Evolutionary conservation across 495 filamentous ascomycete species (phyloP).

Genomic region (Daldinia childiae): DNA sequence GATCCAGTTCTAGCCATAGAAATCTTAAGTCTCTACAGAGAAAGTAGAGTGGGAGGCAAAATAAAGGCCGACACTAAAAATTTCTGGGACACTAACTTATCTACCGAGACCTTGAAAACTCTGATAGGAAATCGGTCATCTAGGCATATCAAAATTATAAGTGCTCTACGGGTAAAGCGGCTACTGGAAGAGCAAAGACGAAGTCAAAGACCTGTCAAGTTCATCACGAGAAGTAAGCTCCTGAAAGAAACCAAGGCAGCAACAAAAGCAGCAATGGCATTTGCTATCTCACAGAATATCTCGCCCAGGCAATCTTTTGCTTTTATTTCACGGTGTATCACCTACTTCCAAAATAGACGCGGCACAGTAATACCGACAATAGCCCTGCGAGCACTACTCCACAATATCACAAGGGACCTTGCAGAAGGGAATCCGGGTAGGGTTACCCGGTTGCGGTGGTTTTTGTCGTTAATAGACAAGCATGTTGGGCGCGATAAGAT

Average conservation of each 20-base stretch:
- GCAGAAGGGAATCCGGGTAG: constrained; percentile 46
- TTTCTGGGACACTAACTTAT: constrained; percentile 30
- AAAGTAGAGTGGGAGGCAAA: constrained; percentile 1
- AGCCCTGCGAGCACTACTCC: constrained; percentile 49
- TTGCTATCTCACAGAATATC: constrained; percentile 48
- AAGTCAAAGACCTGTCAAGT: background rate
- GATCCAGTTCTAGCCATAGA: constrained; percentile 37
- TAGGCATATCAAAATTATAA: constrained; percentile 18
- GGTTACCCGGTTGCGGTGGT: constrained; percentile 51
- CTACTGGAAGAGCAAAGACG: background rate
- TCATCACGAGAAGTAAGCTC: background rate
- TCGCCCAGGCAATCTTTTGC: constrained; percentile 50
- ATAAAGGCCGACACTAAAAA: background rate
- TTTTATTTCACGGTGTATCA: constrained; percentile 51
- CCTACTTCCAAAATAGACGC: constrained; percentile 43
- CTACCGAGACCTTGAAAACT: constrained; percentile 23
- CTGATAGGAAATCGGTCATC: constrained; percentile 19
- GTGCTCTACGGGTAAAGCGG: constrained; percentile 13
- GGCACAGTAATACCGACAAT: constrained; percentile 30
- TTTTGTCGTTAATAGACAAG: constrained; percentile 47
- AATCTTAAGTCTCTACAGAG: constrained; percentile 34
- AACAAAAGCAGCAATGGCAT: constrained; percentile 38
- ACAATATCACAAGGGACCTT: constrained; percentile 53
- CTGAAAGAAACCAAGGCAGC: background rate
- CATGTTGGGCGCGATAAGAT: constrained; percentile 45